Percentiles rank a stretch among this genome's conserved stretches.
Conservation (phyloP, 1,139 yeast species). For the Protomyces pachydermus region DNA sequence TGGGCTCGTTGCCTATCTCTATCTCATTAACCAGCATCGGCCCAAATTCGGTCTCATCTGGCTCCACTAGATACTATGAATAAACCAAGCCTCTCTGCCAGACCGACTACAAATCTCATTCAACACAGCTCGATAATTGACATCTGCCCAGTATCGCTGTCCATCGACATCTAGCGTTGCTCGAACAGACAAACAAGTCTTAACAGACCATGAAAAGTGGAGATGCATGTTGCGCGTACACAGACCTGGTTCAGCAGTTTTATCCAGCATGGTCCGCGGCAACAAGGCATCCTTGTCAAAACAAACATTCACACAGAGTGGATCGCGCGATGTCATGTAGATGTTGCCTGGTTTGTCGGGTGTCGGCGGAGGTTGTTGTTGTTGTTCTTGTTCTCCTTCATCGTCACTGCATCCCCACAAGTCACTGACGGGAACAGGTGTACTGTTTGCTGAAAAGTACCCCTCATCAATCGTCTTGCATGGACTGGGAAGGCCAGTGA, state of each 20-base stretch:
- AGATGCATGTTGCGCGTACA: neutral
- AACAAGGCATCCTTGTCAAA: neutral
- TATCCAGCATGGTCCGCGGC: no score
- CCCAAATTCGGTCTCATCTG: constrained; percentile 6
- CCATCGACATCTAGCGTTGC: neutral
- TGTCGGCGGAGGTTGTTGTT: neutral
- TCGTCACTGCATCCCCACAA: neutral
- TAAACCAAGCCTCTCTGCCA: neutral
- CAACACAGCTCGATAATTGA: neutral
- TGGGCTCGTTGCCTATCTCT: constrained; percentile 3
- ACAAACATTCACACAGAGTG: neutral
- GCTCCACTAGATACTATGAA: neutral
- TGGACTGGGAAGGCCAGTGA: no score
- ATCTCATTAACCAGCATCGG: constrained; percentile 7
- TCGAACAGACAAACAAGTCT: neutral
- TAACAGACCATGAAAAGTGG: neutral
- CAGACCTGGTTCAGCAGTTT: no score
- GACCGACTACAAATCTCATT: neutral
- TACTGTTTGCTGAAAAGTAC: no score
- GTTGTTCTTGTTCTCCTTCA: neutral
- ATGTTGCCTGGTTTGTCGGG: no score
- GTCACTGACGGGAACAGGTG: neutral
- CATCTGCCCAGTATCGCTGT: neutral
- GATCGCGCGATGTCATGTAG: neutral
- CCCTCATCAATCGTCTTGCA: no score